Base-by-base conservation (phyloP, 2,329 filamentous ascomycete genomes). In the Leptodontidium sp. region DNA sequence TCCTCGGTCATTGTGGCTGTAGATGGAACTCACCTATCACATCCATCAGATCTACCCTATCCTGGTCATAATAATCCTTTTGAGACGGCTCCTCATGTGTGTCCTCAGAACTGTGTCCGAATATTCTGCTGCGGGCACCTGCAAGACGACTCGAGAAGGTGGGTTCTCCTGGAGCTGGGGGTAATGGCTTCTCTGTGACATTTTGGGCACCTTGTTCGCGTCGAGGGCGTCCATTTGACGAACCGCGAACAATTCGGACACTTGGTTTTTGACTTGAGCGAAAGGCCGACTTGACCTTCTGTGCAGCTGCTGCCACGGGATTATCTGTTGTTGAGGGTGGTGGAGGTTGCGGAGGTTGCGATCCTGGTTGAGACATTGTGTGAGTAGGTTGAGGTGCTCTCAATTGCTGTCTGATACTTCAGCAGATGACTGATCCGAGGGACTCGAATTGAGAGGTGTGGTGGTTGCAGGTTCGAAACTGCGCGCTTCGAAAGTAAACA, bases 41-140 rank as follows among this genome's bases (percentile, higher is more conserved):
- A 78, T 92, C 90, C 55, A 92, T 80, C n/a, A 91, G 80, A 77
- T 92, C 89, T 4, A 91, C 89, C 72, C 91, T 83, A 71, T 87
- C 85, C 9, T 85, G 79, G 40, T 87, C 86, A 74, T 91, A 91
- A 70, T 91, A 85, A 55, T 49, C 45, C 12, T 61, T 17, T 45
- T 29, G 58, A 3, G 24, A 35, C 49, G 43, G 43, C 8, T 61
- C 17, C 43, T 49, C 55, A 8, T 59, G 17, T 4, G 38, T 40
- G 24, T 61, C 2, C 3, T 47, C 40, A 7, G 21, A 26, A 29
- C 15, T 26, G 9, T 49, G 24, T 32, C 58, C 58, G 24, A 47
- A 61, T 61, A 47, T 32, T 4, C 68, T 61, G 32, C 40, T 65
- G 38, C 61, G 52, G 15, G 59, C 40, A 11, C 29, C 64, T 4